phyloP scores from a whole-genome alignment of 306 rosid genomes.

The Acacia confusa region DNA sequence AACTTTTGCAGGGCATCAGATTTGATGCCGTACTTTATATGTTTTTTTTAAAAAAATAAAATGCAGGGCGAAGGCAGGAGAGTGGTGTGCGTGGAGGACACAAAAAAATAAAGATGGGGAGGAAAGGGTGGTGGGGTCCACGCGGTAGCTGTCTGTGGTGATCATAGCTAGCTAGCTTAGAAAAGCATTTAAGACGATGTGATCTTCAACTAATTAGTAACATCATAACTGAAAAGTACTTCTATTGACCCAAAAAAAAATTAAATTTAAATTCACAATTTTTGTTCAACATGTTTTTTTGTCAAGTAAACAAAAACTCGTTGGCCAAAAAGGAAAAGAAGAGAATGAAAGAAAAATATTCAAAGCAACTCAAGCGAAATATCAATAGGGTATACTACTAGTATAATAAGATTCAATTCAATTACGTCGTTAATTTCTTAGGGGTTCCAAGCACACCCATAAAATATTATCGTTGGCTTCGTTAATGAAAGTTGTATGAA shows the following conservation, averaged over 20 bases:
- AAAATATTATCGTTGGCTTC: not conserved
- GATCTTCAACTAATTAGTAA: not conserved
- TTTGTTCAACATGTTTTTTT: not conserved
- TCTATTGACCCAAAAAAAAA: not conserved
- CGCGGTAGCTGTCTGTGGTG: too few species aligned
- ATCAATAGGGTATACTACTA: not conserved
- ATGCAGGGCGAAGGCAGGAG: too few species aligned
- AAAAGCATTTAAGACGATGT: not conserved
- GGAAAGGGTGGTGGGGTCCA: too few species aligned
- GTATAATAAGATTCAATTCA: not conserved
- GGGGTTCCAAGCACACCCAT: not conserved
- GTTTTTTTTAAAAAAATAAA: too few species aligned
- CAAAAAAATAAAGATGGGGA: too few species aligned
- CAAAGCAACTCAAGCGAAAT: not conserved
- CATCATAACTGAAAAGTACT: not conserved
- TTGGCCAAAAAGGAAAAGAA: not conserved
- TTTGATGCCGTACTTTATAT: too few species aligned
- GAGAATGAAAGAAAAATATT: not conserved
- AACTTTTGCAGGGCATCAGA: too few species aligned
- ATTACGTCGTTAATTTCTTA: not conserved
- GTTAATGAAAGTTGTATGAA: not conserved
- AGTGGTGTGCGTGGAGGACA: too few species aligned
- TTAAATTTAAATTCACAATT: not conserved
- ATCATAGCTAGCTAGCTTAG: not conserved
- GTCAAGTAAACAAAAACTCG: not conserved